Conservation (phyloP, 139 green algal genomes). For the Microglena sp. region DNA sequence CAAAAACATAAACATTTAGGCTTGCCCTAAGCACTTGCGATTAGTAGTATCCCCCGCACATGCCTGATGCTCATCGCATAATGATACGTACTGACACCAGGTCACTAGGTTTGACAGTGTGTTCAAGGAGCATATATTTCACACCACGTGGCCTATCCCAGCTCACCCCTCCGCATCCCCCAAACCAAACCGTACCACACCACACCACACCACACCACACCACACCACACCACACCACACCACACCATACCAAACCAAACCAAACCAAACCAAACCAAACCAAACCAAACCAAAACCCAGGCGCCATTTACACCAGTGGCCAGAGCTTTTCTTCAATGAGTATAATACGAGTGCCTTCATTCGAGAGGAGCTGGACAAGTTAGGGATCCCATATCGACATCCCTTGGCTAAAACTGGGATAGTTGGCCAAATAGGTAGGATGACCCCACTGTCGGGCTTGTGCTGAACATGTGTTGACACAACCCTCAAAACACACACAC, state of each 20-base stretch:
- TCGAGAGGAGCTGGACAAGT: conserved; percentile 33
- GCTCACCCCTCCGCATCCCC: neutral
- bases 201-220: neutral
- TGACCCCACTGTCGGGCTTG: neutral
- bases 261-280: neutral
- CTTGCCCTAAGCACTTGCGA: no score
- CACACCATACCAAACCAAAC: neutral
- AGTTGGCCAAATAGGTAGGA: conserved; percentile 11
- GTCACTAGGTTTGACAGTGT: no score
- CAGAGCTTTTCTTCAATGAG: conserved; percentile 59
- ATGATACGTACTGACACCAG: no score
- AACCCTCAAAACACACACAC: no score
- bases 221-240: neutral
- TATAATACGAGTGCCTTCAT: conserved; percentile 58
- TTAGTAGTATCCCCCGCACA: no score
- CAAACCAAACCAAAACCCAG: neutral
- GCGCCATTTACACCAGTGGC: conserved; percentile 44
- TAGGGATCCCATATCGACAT: conserved; percentile 55
- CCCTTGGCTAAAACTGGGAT: conserved; percentile 63
- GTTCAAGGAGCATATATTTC: no score
- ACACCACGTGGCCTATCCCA: no score
- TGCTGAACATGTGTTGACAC: no score
- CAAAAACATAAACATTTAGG: neutral
- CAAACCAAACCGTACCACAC: neutral
- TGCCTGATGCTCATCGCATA: no score